Evolutionary conservation across 2,329 filamentous ascomycete species (phyloP).

Genomic region (Aspergillus pseudoviridinutans): DNA sequence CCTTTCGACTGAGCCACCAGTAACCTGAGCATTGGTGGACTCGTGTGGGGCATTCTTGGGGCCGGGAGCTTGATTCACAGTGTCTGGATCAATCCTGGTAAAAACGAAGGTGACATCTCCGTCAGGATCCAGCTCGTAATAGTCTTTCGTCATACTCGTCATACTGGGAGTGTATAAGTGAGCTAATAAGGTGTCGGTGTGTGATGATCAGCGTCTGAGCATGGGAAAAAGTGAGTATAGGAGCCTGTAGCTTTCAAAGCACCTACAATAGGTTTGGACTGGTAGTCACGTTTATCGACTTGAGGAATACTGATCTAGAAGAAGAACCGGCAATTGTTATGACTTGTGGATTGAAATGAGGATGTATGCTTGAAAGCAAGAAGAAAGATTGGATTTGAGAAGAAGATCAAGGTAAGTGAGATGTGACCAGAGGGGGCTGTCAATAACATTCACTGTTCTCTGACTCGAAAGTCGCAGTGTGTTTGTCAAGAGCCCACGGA

Average conservation of each 20-base stretch:
- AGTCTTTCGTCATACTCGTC: not conserved
- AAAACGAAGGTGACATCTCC: not conserved
- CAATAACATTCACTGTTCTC: not conserved
- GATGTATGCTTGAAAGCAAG: not conserved
- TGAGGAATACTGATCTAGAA: no score
- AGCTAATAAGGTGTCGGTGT: not conserved
- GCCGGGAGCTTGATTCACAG: no score
- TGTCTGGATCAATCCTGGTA: not conserved
- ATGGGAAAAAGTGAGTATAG: not conserved
- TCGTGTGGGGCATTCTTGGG: no score
- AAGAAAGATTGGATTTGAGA: not conserved
- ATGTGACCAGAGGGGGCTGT: no score
- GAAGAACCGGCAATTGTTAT: not conserved
- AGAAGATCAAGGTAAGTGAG: not conserved
- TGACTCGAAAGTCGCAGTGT: not conserved
- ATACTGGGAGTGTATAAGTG: not conserved
- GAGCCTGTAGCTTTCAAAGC: not conserved
- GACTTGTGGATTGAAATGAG: not conserved
- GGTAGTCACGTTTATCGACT: no score
- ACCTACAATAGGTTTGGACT: no score
- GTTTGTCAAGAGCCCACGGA: not conserved
- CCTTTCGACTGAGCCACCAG: no score
- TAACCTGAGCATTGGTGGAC: no score
- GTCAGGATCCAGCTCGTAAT: not conserved
- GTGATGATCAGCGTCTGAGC: not conserved